Evolutionary conservation across 2,329 filamentous ascomycete species (phyloP).

Genomic region (Fusarium sp.): DNA sequence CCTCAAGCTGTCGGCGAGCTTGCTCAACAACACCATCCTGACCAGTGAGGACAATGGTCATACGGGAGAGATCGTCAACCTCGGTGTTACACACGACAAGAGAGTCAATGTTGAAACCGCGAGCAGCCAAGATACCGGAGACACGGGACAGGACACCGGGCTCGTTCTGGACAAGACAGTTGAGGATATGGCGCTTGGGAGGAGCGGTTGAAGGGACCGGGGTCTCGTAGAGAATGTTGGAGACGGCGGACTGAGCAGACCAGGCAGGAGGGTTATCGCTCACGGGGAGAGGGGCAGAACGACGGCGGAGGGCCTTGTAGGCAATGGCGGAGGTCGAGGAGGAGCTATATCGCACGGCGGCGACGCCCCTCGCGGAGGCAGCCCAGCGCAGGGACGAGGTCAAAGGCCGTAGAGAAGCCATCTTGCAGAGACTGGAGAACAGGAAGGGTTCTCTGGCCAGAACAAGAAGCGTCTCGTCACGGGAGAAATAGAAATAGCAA

Average conservation of each 20-base stretch:
- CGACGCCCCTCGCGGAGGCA: conserved; percentile 43
- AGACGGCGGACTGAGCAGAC: conserved; percentile 94
- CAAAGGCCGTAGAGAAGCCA: conserved; percentile 60
- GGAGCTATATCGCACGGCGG: conserved; percentile 51
- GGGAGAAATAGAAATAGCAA: conserved; percentile 37
- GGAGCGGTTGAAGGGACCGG: conserved; percentile 84
- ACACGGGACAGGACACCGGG: conserved; percentile 96
- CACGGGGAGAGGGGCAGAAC: conserved; percentile 85
- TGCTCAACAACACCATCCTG: conserved; percentile 98
- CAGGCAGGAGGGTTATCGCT: conserved; percentile 80
- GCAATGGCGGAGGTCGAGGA: conserved; percentile 90
- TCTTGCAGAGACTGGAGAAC: conserved; percentile 47
- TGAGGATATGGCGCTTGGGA: conserved; percentile 94
- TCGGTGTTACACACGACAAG: conserved; percentile 98
- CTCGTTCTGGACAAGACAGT: conserved; percentile 99
- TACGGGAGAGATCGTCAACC: conserved; percentile 94
- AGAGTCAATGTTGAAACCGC: conserved; percentile 99
- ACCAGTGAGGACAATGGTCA: conserved; percentile 97
- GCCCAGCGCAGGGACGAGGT: conserved; percentile 54
- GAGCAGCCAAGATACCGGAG: conserved; percentile 93
- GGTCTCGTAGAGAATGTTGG: conserved; percentile 98
- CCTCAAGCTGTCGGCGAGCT: conserved; percentile 92
- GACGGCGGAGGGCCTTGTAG: conserved; percentile 96
- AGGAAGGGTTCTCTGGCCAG: conserved; percentile 34
- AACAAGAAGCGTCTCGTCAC: conserved; percentile 42